phyloP scores from a whole-genome alignment of 352 stramenopile species.

The Globisporangium rhizosaccharum region DNA sequence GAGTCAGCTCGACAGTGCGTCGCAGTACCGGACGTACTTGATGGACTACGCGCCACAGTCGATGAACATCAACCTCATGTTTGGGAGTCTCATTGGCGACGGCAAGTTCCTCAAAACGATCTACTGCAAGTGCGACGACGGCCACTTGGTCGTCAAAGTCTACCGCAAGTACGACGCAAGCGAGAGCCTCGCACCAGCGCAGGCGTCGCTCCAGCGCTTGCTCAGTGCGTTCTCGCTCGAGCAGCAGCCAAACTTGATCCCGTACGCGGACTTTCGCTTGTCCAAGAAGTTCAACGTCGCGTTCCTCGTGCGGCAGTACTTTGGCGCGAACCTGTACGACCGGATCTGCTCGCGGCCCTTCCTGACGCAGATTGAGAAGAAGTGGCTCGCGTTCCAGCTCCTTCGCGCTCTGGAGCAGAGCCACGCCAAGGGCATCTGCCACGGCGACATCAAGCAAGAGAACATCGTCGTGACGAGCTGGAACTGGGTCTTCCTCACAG shows the following conservation, averaged over 20 bases:
- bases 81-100: slow-evolving; percentile 77
- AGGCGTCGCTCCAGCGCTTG: slow-evolving; percentile 49
- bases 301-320: slow-evolving; percentile 95
- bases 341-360: slow-evolving; percentile 95
- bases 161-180: slow-evolving; percentile 82
- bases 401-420: slow-evolving; percentile 91
- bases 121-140: slow-evolving; percentile 83
- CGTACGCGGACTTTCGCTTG: slow-evolving; percentile 76
- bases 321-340: slow-evolving; percentile 95
- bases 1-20: slow-evolving; percentile 75
- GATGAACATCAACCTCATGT: slow-evolving; percentile 88
- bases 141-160: slow-evolving; percentile 83
- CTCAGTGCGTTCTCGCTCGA: slow-evolving; percentile 58
- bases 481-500: slow-evolving; percentile 96
- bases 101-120: slow-evolving; percentile 90
- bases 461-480: slow-evolving; percentile 98
- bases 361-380: slow-evolving; percentile 93
- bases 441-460: slow-evolving; percentile 98
- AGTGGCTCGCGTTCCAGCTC: slow-evolving; percentile 97
- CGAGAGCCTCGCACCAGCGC: slow-evolving; percentile 54
- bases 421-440: slow-evolving; percentile 90
- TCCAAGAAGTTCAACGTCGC: slow-evolving; percentile 80
- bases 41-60: slow-evolving; percentile 82
- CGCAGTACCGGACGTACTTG: slow-evolving; percentile 83
- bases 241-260: slow-evolving; percentile 75